Evolutionary conservation across 2,329 filamentous ascomycete genomes (phyloP).

Genomic region (Aspergillus phoenicis): DNA sequence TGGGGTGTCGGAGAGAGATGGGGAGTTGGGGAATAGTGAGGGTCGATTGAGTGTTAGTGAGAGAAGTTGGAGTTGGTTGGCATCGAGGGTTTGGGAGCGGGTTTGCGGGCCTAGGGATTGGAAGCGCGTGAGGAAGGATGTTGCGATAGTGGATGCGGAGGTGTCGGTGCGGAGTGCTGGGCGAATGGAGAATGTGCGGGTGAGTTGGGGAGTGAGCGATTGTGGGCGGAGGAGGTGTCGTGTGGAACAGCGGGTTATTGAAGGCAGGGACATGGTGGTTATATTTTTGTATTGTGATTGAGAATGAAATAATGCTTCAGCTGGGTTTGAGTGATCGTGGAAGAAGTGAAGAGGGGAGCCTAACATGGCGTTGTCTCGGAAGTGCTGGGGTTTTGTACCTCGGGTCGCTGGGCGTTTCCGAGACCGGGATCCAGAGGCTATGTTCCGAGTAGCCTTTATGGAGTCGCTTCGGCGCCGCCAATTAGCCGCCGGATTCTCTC

Average conservation of each 20-base stretch:
- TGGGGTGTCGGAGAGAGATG: constrained; percentile 42
- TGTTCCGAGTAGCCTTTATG: constrained; percentile 1
- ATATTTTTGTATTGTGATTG: too few relatives aligned
- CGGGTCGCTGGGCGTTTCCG: background rate
- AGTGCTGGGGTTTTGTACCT: background rate
- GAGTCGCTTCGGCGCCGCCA: background rate
- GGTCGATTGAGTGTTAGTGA: constrained; percentile 59
- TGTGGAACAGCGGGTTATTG: background rate
- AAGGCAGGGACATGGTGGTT: constrained; percentile 11
- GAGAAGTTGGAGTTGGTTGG: constrained; percentile 65
- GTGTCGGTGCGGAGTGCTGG: constrained; percentile 18
- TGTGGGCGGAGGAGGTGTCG: background rate
- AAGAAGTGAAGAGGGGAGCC: background rate
- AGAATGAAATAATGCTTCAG: too few relatives aligned
- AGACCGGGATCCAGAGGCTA: constrained; percentile 1
- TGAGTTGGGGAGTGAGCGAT: background rate
- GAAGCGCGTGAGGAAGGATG: constrained; percentile 47
- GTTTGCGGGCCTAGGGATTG: constrained; percentile 46
- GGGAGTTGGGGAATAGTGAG: constrained; percentile 43
- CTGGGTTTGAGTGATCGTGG: too few relatives aligned
- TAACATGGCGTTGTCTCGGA: background rate
- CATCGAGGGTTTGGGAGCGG: constrained; percentile 59
- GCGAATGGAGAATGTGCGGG: constrained; percentile 20
- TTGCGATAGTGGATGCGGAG: constrained; percentile 38
- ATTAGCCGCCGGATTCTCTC: background rate